Evolutionary conservation across 2,329 filamentous ascomycete genomes (phyloP).

Genomic region (Ceratocystis ficicola): DNA sequence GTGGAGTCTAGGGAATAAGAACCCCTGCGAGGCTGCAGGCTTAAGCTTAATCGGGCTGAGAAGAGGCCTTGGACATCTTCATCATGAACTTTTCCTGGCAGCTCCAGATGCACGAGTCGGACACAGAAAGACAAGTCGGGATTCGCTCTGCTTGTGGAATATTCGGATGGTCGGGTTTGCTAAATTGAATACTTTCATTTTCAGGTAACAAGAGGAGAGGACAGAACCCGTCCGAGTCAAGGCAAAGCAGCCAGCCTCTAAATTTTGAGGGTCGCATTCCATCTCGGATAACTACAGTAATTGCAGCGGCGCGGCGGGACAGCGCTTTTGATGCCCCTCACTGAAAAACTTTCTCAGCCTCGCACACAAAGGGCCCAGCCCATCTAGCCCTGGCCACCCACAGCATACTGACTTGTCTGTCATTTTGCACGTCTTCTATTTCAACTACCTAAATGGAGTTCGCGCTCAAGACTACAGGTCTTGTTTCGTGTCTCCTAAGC

Average conservation of each 20-base stretch:
- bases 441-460: too few relatives aligned
- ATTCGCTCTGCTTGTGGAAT: too few relatives aligned
- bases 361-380: neutral
- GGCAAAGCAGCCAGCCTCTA: neutral
- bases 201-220: neutral
- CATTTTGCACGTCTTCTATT: neutral
- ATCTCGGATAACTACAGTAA: neutral
- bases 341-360: neutral
- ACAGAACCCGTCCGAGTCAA: neutral
- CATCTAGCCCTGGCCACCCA: neutral
- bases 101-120: too few relatives aligned
- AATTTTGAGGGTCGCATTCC: neutral
- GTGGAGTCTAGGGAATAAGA: neutral
- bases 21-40: neutral
- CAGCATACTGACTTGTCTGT: neutral
- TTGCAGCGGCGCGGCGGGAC: too few relatives aligned
- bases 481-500: neutral
- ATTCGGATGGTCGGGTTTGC: neutral
- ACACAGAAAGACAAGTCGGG: too few relatives aligned
- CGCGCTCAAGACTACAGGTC: neutral
- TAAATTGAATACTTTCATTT: neutral
- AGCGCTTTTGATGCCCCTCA: neutral
- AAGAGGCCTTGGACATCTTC: neutral
- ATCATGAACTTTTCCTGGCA: neutral
- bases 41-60: neutral